Percentiles rank a stretch among this genome's conserved stretches.
phyloP scores from a whole-genome alignment of 306 rosid genomes.

The Abrus precatorius region DNA sequence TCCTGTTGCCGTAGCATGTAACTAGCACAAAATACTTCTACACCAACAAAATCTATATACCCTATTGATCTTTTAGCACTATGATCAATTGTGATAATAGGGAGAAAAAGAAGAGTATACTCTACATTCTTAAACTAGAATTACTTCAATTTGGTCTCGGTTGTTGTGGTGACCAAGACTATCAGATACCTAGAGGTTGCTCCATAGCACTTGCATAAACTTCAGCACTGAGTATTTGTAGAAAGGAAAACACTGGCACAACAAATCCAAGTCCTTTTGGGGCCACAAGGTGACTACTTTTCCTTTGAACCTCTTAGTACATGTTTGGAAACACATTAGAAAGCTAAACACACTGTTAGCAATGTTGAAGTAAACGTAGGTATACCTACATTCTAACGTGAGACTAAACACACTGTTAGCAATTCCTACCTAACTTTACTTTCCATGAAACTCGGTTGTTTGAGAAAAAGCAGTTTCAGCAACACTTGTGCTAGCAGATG shows the following conservation, averaged over 20 bases:
- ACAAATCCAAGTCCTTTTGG: slow-evolving; percentile 24
- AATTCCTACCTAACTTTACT: slow-evolving; percentile 36
- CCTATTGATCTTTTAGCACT: background rate
- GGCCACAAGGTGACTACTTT: background rate
- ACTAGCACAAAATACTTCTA: background rate
- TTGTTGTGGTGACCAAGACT: background rate
- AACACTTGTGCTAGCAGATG: slow-evolving; percentile 33
- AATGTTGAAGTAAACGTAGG: no score
- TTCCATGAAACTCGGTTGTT: slow-evolving; percentile 55
- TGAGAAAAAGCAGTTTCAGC: slow-evolving; percentile 59
- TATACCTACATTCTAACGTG: no score
- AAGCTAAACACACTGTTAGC: no score
- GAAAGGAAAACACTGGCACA: slow-evolving; percentile 6
- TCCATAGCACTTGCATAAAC: background rate
- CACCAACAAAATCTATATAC: background rate
- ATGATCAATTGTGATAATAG: background rate
- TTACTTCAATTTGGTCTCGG: background rate
- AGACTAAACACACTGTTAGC: background rate
- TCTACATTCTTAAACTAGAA: background rate
- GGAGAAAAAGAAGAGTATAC: background rate
- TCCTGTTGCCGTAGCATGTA: background rate
- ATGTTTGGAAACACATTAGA: no score
- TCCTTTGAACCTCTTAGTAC: background rate
- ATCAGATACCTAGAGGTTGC: background rate
- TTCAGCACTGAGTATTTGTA: slow-evolving; percentile 1